phyloP scores from a whole-genome alignment of 805 yeast genomes.

The Candida rishiriensis region DNA sequence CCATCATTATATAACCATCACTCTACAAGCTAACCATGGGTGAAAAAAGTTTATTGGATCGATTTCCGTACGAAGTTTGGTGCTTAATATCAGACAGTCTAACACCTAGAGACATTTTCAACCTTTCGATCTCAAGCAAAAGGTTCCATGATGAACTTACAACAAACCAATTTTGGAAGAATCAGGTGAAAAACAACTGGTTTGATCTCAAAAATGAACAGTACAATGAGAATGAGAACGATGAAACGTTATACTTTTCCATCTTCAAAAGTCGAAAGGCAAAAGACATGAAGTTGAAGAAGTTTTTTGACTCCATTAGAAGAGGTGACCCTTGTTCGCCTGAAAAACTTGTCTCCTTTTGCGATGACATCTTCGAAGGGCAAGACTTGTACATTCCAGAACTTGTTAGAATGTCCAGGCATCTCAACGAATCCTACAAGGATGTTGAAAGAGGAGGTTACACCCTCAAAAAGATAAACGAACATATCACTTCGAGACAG shows the following conservation, averaged over 20 bases:
- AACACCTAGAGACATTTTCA: constrained; percentile 8
- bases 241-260: too few relatives aligned
- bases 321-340: not conserved
- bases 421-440: constrained; percentile 7
- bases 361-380: not conserved
- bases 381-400: constrained; percentile 14
- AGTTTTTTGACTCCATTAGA: not conserved
- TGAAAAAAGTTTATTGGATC: not conserved
- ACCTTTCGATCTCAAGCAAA: constrained; percentile 7
- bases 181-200: constrained; percentile 10
- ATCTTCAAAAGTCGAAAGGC: not conserved
- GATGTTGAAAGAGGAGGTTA: not conserved
- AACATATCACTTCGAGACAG: constrained; percentile 5
- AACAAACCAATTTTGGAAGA: constrained; percentile 18
- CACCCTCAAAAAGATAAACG: constrained; percentile 1
- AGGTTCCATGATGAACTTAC: constrained; percentile 4
- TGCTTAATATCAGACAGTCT: constrained; percentile 6
- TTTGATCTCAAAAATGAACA: not conserved
- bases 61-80: constrained; percentile 23
- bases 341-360: too few relatives aligned
- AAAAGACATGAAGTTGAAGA: not conserved
- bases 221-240: too few relatives aligned
- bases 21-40: too few relatives aligned
- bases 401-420: constrained; percentile 15
- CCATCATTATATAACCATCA: too few relatives aligned